Percentiles rank a stretch among this genome's conserved stretches.
These are phyloP conservation scores for Neurospora terricola DNA, from an alignment of 495 filamentous ascomycete genomes.

Conservation along the genomic window DNA sequence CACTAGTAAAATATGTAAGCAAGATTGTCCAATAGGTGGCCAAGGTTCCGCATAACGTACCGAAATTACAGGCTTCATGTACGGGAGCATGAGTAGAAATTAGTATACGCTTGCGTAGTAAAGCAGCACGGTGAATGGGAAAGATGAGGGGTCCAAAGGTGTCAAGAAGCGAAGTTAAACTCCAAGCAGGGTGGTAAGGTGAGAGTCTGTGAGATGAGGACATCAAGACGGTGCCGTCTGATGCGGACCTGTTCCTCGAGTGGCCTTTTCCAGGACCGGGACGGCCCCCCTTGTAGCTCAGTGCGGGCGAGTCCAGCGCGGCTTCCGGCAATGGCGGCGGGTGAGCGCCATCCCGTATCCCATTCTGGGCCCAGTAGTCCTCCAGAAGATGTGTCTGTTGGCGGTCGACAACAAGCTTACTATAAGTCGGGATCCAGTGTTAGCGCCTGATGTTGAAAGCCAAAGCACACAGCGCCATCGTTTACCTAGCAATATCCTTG, in stretches of 20 bases:
- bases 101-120: slow-evolving; percentile 79
- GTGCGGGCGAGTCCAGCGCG: slow-evolving; percentile 42
- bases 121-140: slow-evolving; percentile 78
- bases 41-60: slow-evolving; percentile 34
- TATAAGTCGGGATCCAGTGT: slow-evolving; percentile 11
- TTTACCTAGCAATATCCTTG: slow-evolving; percentile 62
- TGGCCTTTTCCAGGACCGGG: slow-evolving; percentile 30
- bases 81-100: slow-evolving; percentile 79
- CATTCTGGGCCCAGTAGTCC: slow-evolving; percentile 68
- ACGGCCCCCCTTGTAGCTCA: slow-evolving; percentile 21
- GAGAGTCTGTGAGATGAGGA: slow-evolving; percentile 62
- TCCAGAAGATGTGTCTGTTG: slow-evolving; percentile 53
- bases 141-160: slow-evolving; percentile 85
- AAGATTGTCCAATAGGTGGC: background rate
- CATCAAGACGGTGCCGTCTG: slow-evolving; percentile 51
- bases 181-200: slow-evolving; percentile 75
- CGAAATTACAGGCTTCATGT: slow-evolving; percentile 75
- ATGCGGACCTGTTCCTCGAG: slow-evolving; percentile 45
- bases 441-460: slow-evolving; percentile 22
- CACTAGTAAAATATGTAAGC: slow-evolving; percentile 42
- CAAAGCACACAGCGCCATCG: slow-evolving; percentile 1
- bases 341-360: slow-evolving; percentile 37
- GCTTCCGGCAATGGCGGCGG: slow-evolving; percentile 43
- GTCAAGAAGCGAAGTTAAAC: slow-evolving; percentile 64
- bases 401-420: slow-evolving; percentile 43